Percentiles rank a stretch among this genome's conserved stretches.
These are phyloP conservation scores for Bipolaris cookei DNA, from an alignment of 2,329 filamentous ascomycete genomes.

Conservation along the genomic window DNA sequence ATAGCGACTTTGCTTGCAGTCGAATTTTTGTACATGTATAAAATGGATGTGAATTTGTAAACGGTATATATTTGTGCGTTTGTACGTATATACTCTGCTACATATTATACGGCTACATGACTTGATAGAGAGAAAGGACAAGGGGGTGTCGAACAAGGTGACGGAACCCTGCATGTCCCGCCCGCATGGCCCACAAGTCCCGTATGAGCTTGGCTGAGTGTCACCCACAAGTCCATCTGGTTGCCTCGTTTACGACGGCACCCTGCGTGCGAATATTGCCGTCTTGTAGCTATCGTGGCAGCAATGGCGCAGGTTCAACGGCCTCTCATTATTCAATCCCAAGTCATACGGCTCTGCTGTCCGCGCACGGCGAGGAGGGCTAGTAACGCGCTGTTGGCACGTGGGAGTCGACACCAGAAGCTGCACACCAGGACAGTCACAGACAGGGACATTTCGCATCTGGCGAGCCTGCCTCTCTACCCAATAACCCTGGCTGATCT, in stretches of 20 bases:
- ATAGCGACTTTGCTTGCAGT: no score
- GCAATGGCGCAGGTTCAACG: conserved; percentile 43
- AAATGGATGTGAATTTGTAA: no score
- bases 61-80: no score
- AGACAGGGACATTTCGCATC: conserved; percentile 77
- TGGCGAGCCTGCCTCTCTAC: conserved; percentile 80
- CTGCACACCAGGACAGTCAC: conserved; percentile 55
- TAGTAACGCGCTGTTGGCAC: conserved; percentile 24
- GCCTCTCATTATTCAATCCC: conserved; percentile 46
- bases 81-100: no score
- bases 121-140: no score
- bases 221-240: conserved; percentile 10
- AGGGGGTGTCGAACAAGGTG: not conserved
- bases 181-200: not conserved
- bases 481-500: conserved; percentile 85
- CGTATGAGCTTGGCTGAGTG: conserved; percentile 14
- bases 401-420: conserved; percentile 21
- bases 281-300: not conserved
- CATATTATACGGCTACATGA: no score
- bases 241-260: conserved; percentile 3
- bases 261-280: not conserved
- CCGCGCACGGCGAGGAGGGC: conserved; percentile 31
- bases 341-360: conserved; percentile 45
- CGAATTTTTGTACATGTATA: no score
- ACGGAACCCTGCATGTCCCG: not conserved